Percentiles rank a stretch among this genome's conserved stretches.
Evolutionary conservation across 768 basidiomycete species (phyloP).

Genomic region (Candolleomyces eurysporus): DNA sequence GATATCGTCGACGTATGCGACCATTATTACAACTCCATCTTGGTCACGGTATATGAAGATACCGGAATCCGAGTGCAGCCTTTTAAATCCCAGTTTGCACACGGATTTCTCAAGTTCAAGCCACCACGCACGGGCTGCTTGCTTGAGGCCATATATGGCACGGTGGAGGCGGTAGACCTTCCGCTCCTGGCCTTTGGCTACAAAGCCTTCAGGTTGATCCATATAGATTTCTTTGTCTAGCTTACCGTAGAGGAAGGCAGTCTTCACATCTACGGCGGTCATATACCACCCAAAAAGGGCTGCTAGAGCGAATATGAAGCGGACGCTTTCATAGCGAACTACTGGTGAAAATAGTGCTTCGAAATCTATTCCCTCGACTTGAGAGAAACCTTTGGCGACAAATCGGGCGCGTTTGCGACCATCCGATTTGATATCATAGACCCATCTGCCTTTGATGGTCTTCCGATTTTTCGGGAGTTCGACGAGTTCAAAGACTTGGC

Average conservation of each 20-base stretch:
- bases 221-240: slow-evolving; percentile 36
- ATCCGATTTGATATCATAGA: slow-evolving; percentile 18
- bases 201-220: slow-evolving; percentile 32
- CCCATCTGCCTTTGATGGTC: slow-evolving; percentile 18
- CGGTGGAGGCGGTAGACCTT: slow-evolving; percentile 15
- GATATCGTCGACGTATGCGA: slow-evolving; percentile 12
- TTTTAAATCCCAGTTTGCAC: slow-evolving; percentile 3
- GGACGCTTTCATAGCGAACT: slow-evolving; percentile 7
- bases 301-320: background rate
- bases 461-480: too few relatives aligned
- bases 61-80: background rate
- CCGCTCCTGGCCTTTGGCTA: slow-evolving; percentile 20
- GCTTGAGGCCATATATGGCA: slow-evolving; percentile 16
- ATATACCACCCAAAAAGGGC: slow-evolving; percentile 29
- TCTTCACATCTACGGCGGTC: slow-evolving; percentile 39
- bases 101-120: slow-evolving; percentile 8
- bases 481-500: background rate
- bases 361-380: slow-evolving; percentile 13
- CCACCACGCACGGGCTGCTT: slow-evolving; percentile 14
- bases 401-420: slow-evolving; percentile 13
- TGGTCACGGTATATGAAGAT: background rate
- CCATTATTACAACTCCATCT: background rate
- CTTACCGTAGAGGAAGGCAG: slow-evolving; percentile 29
- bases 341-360: slow-evolving; percentile 13
- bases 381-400: slow-evolving; percentile 17